Base-by-base conservation (phyloP, 257 asterid species). In the Jacaranda mimosifolia region DNA sequence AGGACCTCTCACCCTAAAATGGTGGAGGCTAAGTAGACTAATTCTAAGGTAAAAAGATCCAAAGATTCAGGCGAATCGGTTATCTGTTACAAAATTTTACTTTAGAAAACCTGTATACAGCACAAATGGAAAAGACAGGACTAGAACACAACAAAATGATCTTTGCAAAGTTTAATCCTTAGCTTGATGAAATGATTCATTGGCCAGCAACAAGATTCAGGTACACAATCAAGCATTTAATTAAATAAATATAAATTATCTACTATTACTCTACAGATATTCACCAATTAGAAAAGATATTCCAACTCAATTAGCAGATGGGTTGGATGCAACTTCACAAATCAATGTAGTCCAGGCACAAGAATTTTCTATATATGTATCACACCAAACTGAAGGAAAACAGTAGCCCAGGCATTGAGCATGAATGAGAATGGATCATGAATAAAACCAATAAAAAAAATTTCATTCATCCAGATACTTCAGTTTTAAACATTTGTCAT, bases 1-100 rank as follows among this genome's bases (percentile, higher is more conserved):
- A 68, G 53, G 32, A 43, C 18, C 45, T 72, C 55, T 18, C 55
- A 57, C 71, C 73, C 81, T 21, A n/a, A 68, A 77, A 77, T 36
- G 35, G 11, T 64, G 74, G 74, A 71, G 59, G 36, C 53, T 46
- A 51, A 52, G 68, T 39, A 71, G 87, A 83, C 79, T 60, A 77
- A 48, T 85, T 81, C 79, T 45, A 55, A 77, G 62, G 32, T 59
- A 56, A 35, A 56, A 38, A 78, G 81, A 75, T 70, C 87, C 87
- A 43, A 73, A 46, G 67, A 42, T 66, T 76, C 70, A 79, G 81
- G 78, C 52, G 48, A 75, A 60, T 39, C 69, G 4, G 56, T 55
- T 63, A 18, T 74, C 35, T 51, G 12, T 57, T 32, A 26, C 68
- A 70, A 42, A 55, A 11, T 48, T 52, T 52, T 58, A 59, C 51